Evolutionary conservation across 805 yeast genomes (phyloP), one percentile per base, ranked within the genome.

Genomic region (Cyberlindnera xishuangbannaensis): DNA sequence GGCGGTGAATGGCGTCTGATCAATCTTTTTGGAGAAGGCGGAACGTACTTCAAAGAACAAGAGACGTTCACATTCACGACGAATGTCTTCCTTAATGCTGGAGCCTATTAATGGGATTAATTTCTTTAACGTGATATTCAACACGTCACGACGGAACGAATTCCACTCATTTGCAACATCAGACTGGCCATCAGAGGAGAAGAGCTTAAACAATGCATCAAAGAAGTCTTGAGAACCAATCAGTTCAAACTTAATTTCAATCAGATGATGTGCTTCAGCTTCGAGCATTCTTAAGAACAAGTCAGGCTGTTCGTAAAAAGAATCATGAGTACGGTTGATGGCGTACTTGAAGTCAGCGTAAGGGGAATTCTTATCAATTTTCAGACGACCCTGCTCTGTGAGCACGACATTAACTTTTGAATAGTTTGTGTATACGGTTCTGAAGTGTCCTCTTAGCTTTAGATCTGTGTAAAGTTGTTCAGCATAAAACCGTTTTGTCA

Each of bases 1-100:
- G 6, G 97, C 95, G 46, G 83, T 78, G 58, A 65, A 88, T 20
- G 99, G 97, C 2, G 97, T 95, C 63, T 88, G 97, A 55, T 90
- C 92, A 22, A 92, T 68, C 49, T 78, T 81, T 15, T 72, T 67
- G 55, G 75, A 64, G 50, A 90, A 82, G 18, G 71, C 65, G 27
- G 71, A 69, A 45, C 97, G 78, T 22, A 90, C 75, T 38, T 79
- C 78, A 37, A 67, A 70, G 31, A 78, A 78, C 28, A 92, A 67
- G 27, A 75, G 54, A 36, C 83, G 71, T 55, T 83, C 83, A 61
- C 95, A 83, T 36, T 71, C 79, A 37, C 81, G 72, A 35, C 86
- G 74, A 34, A 90, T 65, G 34, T 78, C 83, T 50, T 88, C 97
- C 43, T 88, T 84, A 31, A 92, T 78, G 51, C 83, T 83, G 30